Percentiles rank a stretch among this genome's conserved stretches.
Evolutionary conservation across 495 filamentous ascomycete species (phyloP).

Genomic region (Hypoxylon rickii): DNA sequence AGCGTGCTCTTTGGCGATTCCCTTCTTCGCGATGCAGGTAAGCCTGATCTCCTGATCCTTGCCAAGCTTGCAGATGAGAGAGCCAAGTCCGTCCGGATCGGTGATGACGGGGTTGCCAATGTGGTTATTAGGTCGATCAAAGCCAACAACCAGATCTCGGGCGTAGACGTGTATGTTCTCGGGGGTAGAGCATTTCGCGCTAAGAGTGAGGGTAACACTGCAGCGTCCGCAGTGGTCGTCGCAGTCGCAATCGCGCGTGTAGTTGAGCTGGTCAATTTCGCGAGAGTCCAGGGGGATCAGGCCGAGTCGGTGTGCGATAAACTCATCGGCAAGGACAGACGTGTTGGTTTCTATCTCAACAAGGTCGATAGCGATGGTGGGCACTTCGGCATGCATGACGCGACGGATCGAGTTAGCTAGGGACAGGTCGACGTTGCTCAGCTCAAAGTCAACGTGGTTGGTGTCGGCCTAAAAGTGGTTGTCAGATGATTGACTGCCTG

Average conservation of each 20-base stretch:
- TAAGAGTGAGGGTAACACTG: slow-evolving; percentile 78
- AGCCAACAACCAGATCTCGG: slow-evolving; percentile 75
- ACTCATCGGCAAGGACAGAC: slow-evolving; percentile 92
- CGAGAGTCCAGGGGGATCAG: slow-evolving; percentile 86
- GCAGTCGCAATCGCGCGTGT: slow-evolving; percentile 96
- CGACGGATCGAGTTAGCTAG: slow-evolving; percentile 96
- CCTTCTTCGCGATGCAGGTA: slow-evolving; percentile 94
- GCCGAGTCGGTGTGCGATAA: slow-evolving; percentile 90
- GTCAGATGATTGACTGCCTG: slow-evolving; percentile 5
- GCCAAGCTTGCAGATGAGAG: slow-evolving; percentile 84
- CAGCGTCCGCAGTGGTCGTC: slow-evolving; percentile 90
- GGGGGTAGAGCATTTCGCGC: slow-evolving; percentile 79
- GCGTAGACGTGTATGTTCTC: slow-evolving; percentile 91
- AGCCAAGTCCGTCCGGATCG: slow-evolving; percentile 79
- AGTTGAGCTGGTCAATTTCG: slow-evolving; percentile 79
- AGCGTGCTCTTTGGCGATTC: slow-evolving; percentile 96
- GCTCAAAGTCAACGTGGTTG: slow-evolving; percentile 78
- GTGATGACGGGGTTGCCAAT: slow-evolving; percentile 81
- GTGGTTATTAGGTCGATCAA: slow-evolving; percentile 64
- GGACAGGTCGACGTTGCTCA: slow-evolving; percentile 77
- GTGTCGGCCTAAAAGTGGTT: slow-evolving; percentile 60
- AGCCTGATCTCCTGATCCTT: slow-evolving; percentile 87
- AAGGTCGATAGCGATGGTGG: slow-evolving; percentile 91
- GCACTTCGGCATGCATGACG: slow-evolving; percentile 90
- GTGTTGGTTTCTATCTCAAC: slow-evolving; percentile 93